Base-by-base conservation (phyloP, 306 rosid genomes). In the Acmispon strigosus region DNA sequence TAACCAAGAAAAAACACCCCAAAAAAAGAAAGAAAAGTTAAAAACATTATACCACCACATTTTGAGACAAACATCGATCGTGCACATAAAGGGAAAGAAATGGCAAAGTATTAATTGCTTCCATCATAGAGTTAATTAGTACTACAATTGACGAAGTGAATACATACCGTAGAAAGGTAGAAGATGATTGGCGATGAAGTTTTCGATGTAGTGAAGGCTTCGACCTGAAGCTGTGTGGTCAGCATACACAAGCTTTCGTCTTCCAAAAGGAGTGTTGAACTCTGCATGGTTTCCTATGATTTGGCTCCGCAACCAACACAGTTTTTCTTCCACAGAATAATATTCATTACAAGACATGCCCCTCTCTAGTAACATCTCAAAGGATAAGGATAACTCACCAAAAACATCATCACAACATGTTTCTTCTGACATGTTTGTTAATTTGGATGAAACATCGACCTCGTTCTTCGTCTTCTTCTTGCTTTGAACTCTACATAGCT, bases 211-310 rank as follows among this genome's bases (percentile, higher is more conserved):
- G 27, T n/a, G 76, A 55, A 88, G 92, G 66, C 88, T 82, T 5
- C 91, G 85, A 4, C 81, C 97, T 0, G 96, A 85, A 17, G 97
- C 97, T 7, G 97, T 91, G 80, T 86, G 92, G 82, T 91, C 97
- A 39, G 96, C 92, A 74, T 91, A 91, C 0, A 83, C 45, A 64
- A 91, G 54, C 10, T 60, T 37, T 77, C 91, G 53, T 63, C 66
- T 84, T 50, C 96, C 97, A 55, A 84, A 84, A 0, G 86, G 88
- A 62, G 96, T 78, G 3, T 82, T 66, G 10, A 85, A 82, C 53
- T 84, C 86, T 4, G 52, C 82, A 20, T 75, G 57, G 0, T 60
- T 69, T 1, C 97, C 97, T 2, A 88, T 64, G 6, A 87, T 80
- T 62, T 88, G 88, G 1, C 86, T 82, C 0, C 86, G 73, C n/a